phyloP scores from a whole-genome alignment of 1,284 basidiomycete species.

The Laetiporus sulphureus region DNA sequence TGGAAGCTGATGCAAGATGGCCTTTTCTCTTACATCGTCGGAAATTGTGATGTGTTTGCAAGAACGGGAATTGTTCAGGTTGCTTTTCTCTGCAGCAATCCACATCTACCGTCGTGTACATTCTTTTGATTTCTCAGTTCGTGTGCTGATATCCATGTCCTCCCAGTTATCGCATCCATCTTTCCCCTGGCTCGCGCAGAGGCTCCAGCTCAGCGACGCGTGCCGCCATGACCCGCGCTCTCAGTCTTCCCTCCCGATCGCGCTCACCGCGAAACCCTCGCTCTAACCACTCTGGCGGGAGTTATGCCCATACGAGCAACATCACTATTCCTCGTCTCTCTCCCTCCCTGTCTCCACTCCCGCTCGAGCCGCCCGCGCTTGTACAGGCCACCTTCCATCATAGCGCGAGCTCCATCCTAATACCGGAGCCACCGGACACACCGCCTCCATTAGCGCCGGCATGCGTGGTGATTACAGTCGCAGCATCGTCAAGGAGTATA shows the following conservation, averaged over 20 bases:
- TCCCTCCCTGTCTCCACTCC: conserved; percentile 14
- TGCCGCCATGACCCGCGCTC: conserved; percentile 31
- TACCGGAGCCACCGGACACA: conserved; percentile 23
- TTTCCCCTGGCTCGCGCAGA: conserved; percentile 63
- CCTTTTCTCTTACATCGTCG: no score
- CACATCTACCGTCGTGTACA: no score
- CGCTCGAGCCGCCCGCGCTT: conserved; percentile 17
- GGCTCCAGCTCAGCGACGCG: conserved; percentile 45
- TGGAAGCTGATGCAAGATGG: not conserved
- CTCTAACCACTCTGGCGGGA: no score
- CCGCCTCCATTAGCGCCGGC: conserved; percentile 23
- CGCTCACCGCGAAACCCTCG: not conserved
- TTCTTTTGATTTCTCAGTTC: no score
- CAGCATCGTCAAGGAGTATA: conserved; percentile 12
- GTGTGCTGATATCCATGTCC: not conserved
- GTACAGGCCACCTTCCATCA: conserved; percentile 10
- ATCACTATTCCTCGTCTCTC: conserved; percentile 10
- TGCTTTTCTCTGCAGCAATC: no score
- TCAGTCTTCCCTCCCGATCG: conserved; percentile 5
- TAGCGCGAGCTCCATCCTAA: conserved; percentile 2
- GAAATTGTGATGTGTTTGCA: no score
- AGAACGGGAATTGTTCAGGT: no score
- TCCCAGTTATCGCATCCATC: conserved; percentile 61
- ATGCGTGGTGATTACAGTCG: conserved; percentile 10
- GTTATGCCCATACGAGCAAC: conserved; percentile 3